Percentiles rank a stretch among this genome's conserved stretches.
Evolutionary conservation across 2,329 filamentous ascomycete species (phyloP).

Genomic region (Fusarium nurragi): DNA sequence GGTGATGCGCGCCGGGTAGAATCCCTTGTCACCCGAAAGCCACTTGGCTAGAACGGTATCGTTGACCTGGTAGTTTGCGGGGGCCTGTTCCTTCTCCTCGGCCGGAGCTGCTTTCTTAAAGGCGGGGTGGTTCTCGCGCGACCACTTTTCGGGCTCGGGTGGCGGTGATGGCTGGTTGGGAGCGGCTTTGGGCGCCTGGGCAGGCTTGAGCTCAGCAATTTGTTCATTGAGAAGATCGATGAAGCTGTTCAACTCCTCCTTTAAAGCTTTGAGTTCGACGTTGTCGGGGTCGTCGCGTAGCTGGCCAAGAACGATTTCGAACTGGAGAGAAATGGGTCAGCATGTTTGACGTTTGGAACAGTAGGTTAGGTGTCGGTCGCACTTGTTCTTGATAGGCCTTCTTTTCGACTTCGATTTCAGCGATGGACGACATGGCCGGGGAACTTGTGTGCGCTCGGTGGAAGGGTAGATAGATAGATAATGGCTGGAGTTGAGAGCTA

Average conservation of each 20-base stretch:
- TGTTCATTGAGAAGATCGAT: slow-evolving; percentile 81
- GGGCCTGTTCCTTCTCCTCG: slow-evolving; percentile 62
- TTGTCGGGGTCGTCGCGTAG: slow-evolving; percentile 85
- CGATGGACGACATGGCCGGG: slow-evolving; percentile 46
- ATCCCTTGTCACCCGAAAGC: slow-evolving; percentile 86
- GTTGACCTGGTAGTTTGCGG: slow-evolving; percentile 80
- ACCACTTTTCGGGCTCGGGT: slow-evolving; percentile 77
- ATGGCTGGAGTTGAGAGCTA: neutral
- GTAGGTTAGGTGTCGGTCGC: slow-evolving; percentile 39
- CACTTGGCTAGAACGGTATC: slow-evolving; percentile 92
- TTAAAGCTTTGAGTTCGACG: slow-evolving; percentile 78
- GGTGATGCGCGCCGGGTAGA: slow-evolving; percentile 92
- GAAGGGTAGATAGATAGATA: neutral
- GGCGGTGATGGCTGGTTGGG: slow-evolving; percentile 58
- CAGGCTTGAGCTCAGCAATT: slow-evolving; percentile 79
- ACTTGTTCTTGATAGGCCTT: slow-evolving; percentile 68
- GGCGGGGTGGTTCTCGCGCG: slow-evolving; percentile 81
- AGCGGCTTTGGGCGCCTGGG: slow-evolving; percentile 57
- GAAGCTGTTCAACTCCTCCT: slow-evolving; percentile 82
- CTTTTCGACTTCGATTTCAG: slow-evolving; percentile 62
- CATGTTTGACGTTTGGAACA: neutral
- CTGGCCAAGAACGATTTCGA: slow-evolving; percentile 79
- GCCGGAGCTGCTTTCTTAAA: slow-evolving; percentile 64
- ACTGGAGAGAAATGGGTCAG: slow-evolving; percentile 57
- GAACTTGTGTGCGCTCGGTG: neutral